Evolutionary conservation across 2,329 filamentous ascomycete genomes (phyloP).

Genomic region (Penicillium sp.): DNA sequence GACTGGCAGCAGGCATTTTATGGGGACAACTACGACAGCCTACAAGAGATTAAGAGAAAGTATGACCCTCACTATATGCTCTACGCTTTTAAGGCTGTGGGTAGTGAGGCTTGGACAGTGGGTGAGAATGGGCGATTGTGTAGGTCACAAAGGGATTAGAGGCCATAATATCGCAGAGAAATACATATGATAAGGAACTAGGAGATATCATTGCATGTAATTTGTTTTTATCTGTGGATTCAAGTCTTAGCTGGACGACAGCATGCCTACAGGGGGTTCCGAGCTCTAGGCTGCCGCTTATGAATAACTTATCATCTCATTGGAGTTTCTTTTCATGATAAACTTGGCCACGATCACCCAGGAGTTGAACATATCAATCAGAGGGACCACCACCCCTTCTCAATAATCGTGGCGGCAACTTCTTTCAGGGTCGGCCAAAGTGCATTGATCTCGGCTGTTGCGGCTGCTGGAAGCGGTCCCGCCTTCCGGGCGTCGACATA

Average conservation of each 20-base stretch:
- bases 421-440: not conserved
- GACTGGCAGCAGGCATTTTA: slow-evolving; percentile 24
- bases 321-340: not conserved
- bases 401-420: not conserved
- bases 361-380: not conserved
- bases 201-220: not conserved
- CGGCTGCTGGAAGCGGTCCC: not conserved
- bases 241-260: no score
- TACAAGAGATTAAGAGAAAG: slow-evolving; percentile 8
- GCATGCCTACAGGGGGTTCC: not conserved
- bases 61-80: slow-evolving; percentile 13
- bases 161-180: no score
- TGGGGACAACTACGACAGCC: slow-evolving; percentile 9
- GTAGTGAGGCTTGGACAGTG: slow-evolving; percentile 8
- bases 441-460: not conserved
- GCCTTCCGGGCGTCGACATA: not conserved
- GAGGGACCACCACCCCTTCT: slow-evolving; percentile 5
- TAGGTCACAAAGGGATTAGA: not conserved
- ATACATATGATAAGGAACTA: not conserved
- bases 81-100: slow-evolving; percentile 12
- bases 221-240: not conserved
- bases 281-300: not conserved
- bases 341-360: not conserved
- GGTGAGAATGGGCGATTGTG: not conserved
- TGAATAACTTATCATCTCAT: not conserved